phyloP scores from a whole-genome alignment of 2,329 filamentous ascomycete species.

The Talaromyces sp. region DNA sequence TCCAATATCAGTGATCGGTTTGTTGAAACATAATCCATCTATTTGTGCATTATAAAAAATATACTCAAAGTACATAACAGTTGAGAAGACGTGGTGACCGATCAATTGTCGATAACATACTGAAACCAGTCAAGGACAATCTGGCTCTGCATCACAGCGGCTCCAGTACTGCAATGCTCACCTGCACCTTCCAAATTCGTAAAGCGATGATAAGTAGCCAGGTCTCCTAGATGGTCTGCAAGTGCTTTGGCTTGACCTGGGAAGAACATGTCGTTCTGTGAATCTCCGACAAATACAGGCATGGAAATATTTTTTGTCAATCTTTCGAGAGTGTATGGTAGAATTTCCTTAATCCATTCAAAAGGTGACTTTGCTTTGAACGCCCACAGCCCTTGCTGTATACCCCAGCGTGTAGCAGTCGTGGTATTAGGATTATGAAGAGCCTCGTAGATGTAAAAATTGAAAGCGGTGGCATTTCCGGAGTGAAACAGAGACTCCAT shows the following conservation, averaged over 20 bases:
- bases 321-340: constrained; percentile 14
- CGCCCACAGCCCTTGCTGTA: constrained; percentile 30
- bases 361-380: constrained; percentile 25
- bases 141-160: constrained; percentile 7
- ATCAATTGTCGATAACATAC: constrained; percentile 16
- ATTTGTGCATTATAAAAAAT: too few relatives aligned
- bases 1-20: too few relatives aligned
- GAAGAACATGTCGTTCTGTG: constrained; percentile 16
- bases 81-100: not conserved
- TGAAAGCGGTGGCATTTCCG: constrained; percentile 12
- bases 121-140: constrained; percentile 4
- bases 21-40: too few relatives aligned
- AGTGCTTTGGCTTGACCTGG: constrained; percentile 15
- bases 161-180: constrained; percentile 19
- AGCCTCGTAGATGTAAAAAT: constrained; percentile 4
- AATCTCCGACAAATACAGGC: constrained; percentile 19
- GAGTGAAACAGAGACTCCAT: not conserved
- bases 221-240: constrained; percentile 14
- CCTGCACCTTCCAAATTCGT: constrained; percentile 14
- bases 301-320: constrained; percentile 16
- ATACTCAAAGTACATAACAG: too few relatives aligned
- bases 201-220: constrained; percentile 16
- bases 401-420: constrained; percentile 22
- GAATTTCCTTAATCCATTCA: constrained; percentile 18
- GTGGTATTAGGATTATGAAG: constrained; percentile 6